Evolutionary conservation across 441 rosid species (phyloP).

Genomic region (Corymbia calophylla): DNA sequence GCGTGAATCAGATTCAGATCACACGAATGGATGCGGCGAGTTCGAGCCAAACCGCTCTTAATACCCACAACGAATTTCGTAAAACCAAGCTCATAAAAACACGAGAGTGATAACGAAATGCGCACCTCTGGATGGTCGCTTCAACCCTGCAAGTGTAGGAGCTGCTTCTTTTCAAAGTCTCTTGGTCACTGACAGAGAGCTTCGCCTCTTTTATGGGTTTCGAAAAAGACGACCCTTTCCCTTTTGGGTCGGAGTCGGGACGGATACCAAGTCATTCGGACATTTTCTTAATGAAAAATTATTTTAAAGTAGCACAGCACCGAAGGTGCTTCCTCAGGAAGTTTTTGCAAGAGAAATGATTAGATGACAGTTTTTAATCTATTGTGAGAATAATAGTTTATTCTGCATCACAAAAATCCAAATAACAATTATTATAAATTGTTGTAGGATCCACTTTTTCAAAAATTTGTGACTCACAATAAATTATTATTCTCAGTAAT

Average conservation of each 20-base stretch:
- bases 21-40: not conserved
- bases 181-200: not conserved
- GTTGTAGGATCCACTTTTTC: too few relatives aligned
- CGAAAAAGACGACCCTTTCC: not conserved
- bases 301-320: not conserved
- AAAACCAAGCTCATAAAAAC: not conserved
- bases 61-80: not conserved
- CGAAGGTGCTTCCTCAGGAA: not conserved
- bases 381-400: too few relatives aligned
- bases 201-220: not conserved
- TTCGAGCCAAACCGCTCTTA: not conserved
- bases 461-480: too few relatives aligned
- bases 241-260: not conserved
- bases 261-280: not conserved
- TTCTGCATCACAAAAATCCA: too few relatives aligned
- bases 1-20: too few relatives aligned
- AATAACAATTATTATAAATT: too few relatives aligned
- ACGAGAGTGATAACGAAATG: not conserved
- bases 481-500: too few relatives aligned
- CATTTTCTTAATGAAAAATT: not conserved
- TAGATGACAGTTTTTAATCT: too few relatives aligned
- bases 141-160: not conserved
- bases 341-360: not conserved
- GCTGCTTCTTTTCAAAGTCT: not conserved
- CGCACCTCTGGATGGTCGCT: not conserved